Conservation (phyloP, 768 basidiomycete species). For the Tremella yokohamensis region DNA sequence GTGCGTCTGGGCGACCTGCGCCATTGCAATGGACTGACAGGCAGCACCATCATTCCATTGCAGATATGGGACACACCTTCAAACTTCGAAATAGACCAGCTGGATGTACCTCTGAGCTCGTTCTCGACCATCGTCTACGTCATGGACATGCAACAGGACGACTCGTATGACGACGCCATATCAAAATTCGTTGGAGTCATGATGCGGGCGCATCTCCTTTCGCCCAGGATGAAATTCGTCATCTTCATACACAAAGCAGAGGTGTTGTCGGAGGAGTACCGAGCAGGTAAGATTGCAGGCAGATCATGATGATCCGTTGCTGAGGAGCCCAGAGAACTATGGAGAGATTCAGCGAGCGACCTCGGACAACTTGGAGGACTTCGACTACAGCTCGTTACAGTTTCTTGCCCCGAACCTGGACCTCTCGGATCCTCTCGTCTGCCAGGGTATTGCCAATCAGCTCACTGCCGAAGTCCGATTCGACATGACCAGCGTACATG, state of each 20-base stretch:
- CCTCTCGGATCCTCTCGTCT: slow-evolving; percentile 61
- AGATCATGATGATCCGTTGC: no score
- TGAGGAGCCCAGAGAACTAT: slow-evolving; percentile 66
- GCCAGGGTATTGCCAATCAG: slow-evolving; percentile 57
- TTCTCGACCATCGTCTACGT: slow-evolving; percentile 88
- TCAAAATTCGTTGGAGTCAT: slow-evolving; percentile 77
- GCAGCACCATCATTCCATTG: slow-evolving; percentile 82
- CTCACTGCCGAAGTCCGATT: slow-evolving; percentile 62
- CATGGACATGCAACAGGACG: slow-evolving; percentile 72
- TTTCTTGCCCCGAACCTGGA: slow-evolving; percentile 21
- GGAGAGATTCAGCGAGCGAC: slow-evolving; percentile 84
- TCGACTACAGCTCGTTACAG: slow-evolving; percentile 43
- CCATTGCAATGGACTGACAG: background rate
- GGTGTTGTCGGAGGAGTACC: slow-evolving; percentile 78
- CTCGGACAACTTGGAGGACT: slow-evolving; percentile 73
- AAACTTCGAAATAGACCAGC: slow-evolving; percentile 72
- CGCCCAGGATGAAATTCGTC: slow-evolving; percentile 74
- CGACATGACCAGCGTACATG: slow-evolving; percentile 87
- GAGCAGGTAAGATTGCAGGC: slow-evolving; percentile 57
- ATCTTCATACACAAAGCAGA: slow-evolving; percentile 96
- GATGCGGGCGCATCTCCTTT: slow-evolving; percentile 68
- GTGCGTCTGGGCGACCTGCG: slow-evolving; percentile 55
- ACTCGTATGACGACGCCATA: slow-evolving; percentile 79
- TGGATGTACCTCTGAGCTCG: slow-evolving; percentile 65
- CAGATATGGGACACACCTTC: slow-evolving; percentile 96